Conservation (phyloP, 2,329 filamentous ascomycete genomes). For the Nemania sp. region DNA sequence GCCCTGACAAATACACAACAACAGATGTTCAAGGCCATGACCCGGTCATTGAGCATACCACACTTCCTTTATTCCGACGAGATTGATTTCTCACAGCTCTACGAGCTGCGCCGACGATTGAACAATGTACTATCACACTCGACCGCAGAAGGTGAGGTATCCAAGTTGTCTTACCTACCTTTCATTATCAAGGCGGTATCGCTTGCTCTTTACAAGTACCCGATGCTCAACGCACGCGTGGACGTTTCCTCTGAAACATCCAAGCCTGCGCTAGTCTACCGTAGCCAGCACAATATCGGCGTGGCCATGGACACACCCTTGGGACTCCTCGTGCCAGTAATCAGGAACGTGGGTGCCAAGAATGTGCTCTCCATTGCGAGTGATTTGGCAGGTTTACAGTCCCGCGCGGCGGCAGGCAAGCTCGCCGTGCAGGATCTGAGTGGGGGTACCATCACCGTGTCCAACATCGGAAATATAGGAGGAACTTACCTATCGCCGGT, state of each 20-base stretch:
- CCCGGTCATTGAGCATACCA: constrained; percentile 83
- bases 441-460: constrained; percentile 91
- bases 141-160: constrained; percentile 48
- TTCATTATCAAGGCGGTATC: constrained; percentile 97
- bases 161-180: constrained; percentile 84
- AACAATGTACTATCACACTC: constrained; percentile 62
- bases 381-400: constrained; percentile 74
- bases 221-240: constrained; percentile 84
- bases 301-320: constrained; percentile 91
- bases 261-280: constrained; percentile 77
- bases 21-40: constrained; percentile 99
- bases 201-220: constrained; percentile 77
- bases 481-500: constrained; percentile 91
- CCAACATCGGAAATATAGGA: constrained; percentile 94
- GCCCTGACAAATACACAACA: constrained; percentile 77
- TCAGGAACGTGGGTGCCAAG: constrained; percentile 77
- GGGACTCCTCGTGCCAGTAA: constrained; percentile 88
- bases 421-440: constrained; percentile 74
- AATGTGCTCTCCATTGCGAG: constrained; percentile 78
- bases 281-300: constrained; percentile 89
- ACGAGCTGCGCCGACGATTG: constrained; percentile 71
- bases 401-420: constrained; percentile 73
- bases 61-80: constrained; percentile 96
- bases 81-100: constrained; percentile 77
- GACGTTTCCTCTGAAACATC: constrained; percentile 58